Percentiles rank a stretch among this genome's conserved stretches.
These are phyloP conservation scores for Diversispora epigaea DNA, from an alignment of 192 early-diverging fungal species.

Conservation along the genomic window DNA sequence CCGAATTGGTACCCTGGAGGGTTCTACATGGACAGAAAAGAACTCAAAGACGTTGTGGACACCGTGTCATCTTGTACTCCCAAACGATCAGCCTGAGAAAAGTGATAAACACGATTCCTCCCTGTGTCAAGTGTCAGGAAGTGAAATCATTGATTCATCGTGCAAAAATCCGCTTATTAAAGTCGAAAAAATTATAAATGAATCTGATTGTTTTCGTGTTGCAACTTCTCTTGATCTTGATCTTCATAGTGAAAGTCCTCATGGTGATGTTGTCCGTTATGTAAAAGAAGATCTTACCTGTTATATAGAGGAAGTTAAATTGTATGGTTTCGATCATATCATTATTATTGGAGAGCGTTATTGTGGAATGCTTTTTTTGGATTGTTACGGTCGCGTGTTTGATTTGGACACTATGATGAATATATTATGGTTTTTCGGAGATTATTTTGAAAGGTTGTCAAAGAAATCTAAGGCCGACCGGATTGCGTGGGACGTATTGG, in stretches of 20 bases:
- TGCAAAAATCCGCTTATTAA: slow-evolving; percentile 12
- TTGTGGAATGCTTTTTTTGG: slow-evolving; percentile 22
- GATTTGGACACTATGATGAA: neutral
- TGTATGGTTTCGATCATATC: slow-evolving; percentile 30
- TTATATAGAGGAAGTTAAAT: slow-evolving; percentile 18
- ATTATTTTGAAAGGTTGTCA: slow-evolving; percentile 17
- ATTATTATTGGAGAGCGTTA: slow-evolving; percentile 18
- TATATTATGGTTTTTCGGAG: slow-evolving; percentile 21
- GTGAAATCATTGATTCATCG: neutral
- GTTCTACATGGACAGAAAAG: slow-evolving; percentile 18
- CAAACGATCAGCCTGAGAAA: slow-evolving; percentile 5
- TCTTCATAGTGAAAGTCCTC: slow-evolving; percentile 19
- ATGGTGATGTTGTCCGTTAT: neutral
- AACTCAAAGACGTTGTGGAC: neutral
- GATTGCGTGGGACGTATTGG: slow-evolving; percentile 5
- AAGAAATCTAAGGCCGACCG: slow-evolving; percentile 17
- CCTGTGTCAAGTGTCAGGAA: slow-evolving; percentile 14
- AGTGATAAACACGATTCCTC: neutral
- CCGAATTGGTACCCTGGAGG: neutral
- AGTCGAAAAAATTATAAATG: neutral
- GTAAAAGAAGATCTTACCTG: slow-evolving; percentile 2
- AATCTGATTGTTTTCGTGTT: slow-evolving; percentile 18
- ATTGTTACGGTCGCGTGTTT: slow-evolving; percentile 21
- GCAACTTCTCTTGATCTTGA: slow-evolving; percentile 12
- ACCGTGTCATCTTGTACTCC: slow-evolving; percentile 26